Evolutionary conservation across 2,329 filamentous ascomycete genomes (phyloP).

Genomic region (Pseudogymnoascus sp.): DNA sequence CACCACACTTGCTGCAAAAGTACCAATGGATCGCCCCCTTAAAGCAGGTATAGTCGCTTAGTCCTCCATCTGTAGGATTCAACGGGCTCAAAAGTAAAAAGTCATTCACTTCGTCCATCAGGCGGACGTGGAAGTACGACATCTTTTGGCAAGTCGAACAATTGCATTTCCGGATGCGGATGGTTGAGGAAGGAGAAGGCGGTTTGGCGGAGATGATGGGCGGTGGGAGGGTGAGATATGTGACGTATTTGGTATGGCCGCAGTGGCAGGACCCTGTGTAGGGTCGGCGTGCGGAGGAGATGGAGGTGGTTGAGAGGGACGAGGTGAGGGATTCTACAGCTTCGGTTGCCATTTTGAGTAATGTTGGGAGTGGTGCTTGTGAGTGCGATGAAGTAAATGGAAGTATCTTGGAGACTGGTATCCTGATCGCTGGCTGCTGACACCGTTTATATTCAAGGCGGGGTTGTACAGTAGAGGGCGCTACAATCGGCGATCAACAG

Average conservation of each 20-base stretch:
- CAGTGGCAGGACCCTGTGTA: constrained; percentile 41
- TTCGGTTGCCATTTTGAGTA: neutral
- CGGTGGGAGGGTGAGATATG: constrained; percentile 35
- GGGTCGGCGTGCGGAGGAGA: constrained; percentile 16
- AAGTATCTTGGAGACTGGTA: neutral
- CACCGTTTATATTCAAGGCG: neutral
- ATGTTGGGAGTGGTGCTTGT: neutral
- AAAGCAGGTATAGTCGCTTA: constrained; percentile 35
- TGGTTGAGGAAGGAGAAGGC: constrained; percentile 25
- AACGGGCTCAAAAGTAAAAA: constrained; percentile 39
- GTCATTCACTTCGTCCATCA: constrained; percentile 31
- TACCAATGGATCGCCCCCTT: constrained; percentile 31
- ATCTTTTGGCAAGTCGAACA: constrained; percentile 42
- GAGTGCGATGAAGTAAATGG: neutral
- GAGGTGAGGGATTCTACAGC: neutral
- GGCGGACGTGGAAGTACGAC: constrained; percentile 38
- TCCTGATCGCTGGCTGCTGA: neutral
- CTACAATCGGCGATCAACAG: neutral
- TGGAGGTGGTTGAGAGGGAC: neutral
- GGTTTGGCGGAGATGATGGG: constrained; percentile 21
- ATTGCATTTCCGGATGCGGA: constrained; percentile 33
- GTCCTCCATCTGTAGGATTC: constrained; percentile 27
- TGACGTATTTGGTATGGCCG: constrained; percentile 35
- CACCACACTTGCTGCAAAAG: constrained; percentile 40
- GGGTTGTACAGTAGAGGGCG: constrained; percentile 5